These are phyloP conservation scores for Epithele typhae DNA, from an alignment of 768 basidiomycete genomes.

Conservation along the genomic window DNA sequence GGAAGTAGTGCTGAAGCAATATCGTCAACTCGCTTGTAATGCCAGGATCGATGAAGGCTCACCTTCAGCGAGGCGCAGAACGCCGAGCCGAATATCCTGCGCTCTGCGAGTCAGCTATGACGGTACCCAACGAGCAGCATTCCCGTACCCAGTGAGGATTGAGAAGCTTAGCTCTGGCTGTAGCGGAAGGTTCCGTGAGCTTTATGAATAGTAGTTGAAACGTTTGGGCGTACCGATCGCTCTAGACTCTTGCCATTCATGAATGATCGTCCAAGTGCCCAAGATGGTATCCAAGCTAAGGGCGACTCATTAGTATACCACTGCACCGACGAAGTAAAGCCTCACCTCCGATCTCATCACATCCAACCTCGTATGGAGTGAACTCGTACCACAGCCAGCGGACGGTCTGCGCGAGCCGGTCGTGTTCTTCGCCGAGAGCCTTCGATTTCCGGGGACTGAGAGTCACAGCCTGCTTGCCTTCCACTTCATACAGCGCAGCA, in stretches of 20 bases:
- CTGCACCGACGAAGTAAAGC: too few species aligned
- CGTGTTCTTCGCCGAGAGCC: conserved; percentile 7
- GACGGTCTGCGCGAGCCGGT: conserved; percentile 6
- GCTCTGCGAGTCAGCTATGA: background rate
- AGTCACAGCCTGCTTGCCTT: conserved; percentile 5
- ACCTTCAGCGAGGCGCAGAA: conserved; percentile 26
- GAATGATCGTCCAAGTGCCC: conserved; percentile 21
- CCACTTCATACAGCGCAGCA: conserved; percentile 4
- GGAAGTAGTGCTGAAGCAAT: conserved; percentile 20
- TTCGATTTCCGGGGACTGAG: conserved; percentile 1
- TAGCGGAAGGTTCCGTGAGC: too few species aligned
- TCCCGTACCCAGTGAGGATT: conserved; percentile 21
- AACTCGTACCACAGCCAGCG: conserved; percentile 26
- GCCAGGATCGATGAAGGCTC: background rate
- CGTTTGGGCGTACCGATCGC: conserved; percentile 8
- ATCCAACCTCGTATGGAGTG: conserved; percentile 24
- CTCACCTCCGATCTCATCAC: conserved; percentile 24
- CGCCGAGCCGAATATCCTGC: conserved; percentile 24
- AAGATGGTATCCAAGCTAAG: conserved; percentile 24
- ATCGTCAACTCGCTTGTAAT: background rate
- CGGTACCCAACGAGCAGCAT: too few species aligned
- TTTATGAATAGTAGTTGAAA: too few species aligned
- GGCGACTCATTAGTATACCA: background rate
- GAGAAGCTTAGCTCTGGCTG: conserved; percentile 23
- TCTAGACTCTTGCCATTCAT: conserved; percentile 18